Evolutionary conservation across 495 filamentous ascomycete species (phyloP).

Genomic region (Penicillium tannophilum): DNA sequence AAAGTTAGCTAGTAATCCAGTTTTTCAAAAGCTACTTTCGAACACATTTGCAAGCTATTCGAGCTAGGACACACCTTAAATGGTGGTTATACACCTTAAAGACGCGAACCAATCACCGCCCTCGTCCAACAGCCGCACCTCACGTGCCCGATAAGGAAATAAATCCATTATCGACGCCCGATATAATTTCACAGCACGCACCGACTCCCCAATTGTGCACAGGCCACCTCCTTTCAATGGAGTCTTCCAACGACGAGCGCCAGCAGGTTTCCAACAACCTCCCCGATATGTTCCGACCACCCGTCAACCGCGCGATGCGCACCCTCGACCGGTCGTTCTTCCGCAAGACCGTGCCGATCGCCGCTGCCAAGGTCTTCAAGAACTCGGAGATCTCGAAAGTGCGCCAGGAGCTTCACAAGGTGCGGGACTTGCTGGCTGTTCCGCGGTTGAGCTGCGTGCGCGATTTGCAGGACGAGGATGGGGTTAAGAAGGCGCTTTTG

Average conservation of each 20-base stretch:
- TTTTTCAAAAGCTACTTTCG: no score
- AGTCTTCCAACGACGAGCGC: constrained; percentile 21
- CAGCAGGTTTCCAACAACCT: constrained; percentile 30
- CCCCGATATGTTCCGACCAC: constrained; percentile 72
- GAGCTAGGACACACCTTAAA: no score
- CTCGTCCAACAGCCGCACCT: not conserved
- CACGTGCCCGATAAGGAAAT: constrained; percentile 29
- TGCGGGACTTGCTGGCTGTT: constrained; percentile 61
- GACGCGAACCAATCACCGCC: not conserved
- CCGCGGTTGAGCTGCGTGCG: constrained; percentile 58
- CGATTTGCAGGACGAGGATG: constrained; percentile 51
- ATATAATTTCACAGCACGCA: constrained; percentile 13
- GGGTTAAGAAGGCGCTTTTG: constrained; percentile 69
- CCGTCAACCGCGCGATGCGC: constrained; percentile 77
- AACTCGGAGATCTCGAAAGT: constrained; percentile 67
- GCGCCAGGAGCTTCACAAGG: constrained; percentile 58
- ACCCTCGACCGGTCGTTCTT: constrained; percentile 84
- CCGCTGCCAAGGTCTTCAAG: constrained; percentile 79
- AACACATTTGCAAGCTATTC: no score
- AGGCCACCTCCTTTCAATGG: constrained; percentile 32
- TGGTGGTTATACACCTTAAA: no score
- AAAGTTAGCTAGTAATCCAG: no score
- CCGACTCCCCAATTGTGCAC: not conserved
- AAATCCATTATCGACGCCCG: constrained; percentile 11
- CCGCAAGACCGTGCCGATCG: constrained; percentile 67